Conservation (phyloP, 495 filamentous ascomycete species). For the Penicillium salamii region DNA sequence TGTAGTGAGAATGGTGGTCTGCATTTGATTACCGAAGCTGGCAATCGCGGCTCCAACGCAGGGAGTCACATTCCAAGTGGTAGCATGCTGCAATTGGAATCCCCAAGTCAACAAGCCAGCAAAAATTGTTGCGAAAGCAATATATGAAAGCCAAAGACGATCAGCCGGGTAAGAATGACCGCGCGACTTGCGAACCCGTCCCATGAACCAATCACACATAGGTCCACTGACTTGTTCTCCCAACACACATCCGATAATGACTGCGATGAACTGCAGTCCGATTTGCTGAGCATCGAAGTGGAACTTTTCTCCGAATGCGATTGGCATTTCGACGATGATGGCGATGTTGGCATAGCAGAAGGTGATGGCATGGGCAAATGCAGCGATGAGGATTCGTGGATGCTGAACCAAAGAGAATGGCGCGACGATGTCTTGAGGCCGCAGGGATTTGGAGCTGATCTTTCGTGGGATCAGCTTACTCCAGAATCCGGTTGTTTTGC, state of each 20-base stretch:
- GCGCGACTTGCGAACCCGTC: conserved; percentile 6
- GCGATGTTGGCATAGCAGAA: conserved; percentile 33
- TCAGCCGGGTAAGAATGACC: conserved; percentile 22
- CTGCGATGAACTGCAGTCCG: conserved; percentile 34
- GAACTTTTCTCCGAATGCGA: conserved; percentile 29
- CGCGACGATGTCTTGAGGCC: conserved; percentile 16
- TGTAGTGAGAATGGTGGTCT: conserved; percentile 30
- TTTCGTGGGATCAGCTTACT: conserved; percentile 18
- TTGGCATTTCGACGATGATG: conserved; percentile 33
- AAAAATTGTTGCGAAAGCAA: conserved; percentile 24
- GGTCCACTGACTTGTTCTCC: conserved; percentile 36
- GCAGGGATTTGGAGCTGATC: conserved; percentile 16
- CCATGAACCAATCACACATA: conserved; percentile 29
- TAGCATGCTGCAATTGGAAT: conserved; percentile 26
- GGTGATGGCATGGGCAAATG: conserved; percentile 25
- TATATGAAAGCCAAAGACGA: conserved; percentile 35
- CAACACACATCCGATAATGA: conserved; percentile 34
- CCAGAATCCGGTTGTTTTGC: conserved; percentile 3
- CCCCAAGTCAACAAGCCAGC: conserved; percentile 30
- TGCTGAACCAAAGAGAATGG: conserved; percentile 18
- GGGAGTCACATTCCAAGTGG: conserved; percentile 31
- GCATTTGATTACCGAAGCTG: conserved; percentile 34
- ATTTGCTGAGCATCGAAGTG: conserved; percentile 33
- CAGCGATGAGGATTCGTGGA: conserved; percentile 19
- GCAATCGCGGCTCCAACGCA: conserved; percentile 33